These are phyloP conservation scores for Chenopodium berlandieri DNA, from an alignment of 148 eudicot species.

Conservation along the genomic window DNA sequence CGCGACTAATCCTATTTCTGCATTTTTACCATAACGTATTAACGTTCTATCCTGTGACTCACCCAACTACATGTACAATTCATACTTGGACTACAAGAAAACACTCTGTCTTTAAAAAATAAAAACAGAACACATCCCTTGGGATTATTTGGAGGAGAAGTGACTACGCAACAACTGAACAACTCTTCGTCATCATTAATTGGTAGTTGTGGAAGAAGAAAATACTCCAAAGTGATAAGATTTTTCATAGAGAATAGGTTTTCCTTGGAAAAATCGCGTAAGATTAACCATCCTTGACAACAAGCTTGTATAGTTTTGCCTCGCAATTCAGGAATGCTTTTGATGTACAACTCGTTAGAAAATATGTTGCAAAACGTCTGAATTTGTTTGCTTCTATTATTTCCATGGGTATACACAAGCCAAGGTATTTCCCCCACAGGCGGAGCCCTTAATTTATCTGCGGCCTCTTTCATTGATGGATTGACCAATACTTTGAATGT, in stretches of 20 bases:
- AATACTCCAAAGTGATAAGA: not conserved
- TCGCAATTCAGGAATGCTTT: not conserved
- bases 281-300: slow-evolving; percentile 4
- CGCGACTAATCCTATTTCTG: no score
- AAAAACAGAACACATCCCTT: not conserved
- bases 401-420: not conserved
- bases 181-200: not conserved
- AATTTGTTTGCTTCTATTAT: not conserved
- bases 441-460: no score
- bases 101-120: not conserved
- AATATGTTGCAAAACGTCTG: no score
- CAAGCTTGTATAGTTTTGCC: not conserved
- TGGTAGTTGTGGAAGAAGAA: not conserved
- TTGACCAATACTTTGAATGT: no score
- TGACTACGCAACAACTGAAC: not conserved
- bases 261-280: not conserved
- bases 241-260: not conserved
- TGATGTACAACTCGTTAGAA: not conserved
- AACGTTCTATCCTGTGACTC: not conserved
- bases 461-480: no score
- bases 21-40: not conserved
- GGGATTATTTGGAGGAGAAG: not conserved
- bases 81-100: not conserved
- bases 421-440: no score
- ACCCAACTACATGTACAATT: not conserved